phyloP scores from a whole-genome alignment of 2,329 filamentous ascomycete genomes.

The Magnaporthiopsis rhizophila region DNA sequence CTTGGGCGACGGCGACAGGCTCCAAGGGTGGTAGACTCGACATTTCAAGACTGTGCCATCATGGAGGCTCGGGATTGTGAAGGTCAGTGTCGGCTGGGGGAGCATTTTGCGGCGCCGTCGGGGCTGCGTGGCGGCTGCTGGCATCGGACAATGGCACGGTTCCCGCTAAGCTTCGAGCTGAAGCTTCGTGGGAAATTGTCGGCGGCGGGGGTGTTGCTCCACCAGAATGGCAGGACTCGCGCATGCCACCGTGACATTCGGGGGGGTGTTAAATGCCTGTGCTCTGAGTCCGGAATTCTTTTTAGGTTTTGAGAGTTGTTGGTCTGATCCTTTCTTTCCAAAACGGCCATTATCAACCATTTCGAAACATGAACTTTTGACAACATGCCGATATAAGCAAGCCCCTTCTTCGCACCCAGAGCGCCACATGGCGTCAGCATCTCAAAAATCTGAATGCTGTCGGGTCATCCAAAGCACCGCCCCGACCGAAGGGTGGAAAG shows the following conservation, averaged over 20 bases:
- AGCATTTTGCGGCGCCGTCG: slow-evolving; percentile 30
- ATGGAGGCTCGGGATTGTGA: slow-evolving; percentile 78
- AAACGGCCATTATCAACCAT: neutral
- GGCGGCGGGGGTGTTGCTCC: neutral
- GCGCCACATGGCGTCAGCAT: neutral
- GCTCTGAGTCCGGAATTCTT: neutral
- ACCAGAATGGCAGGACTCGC: neutral
- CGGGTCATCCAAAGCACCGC: neutral
- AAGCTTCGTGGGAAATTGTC: neutral
- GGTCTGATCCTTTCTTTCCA: neutral
- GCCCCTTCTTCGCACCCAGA: neutral
- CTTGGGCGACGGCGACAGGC: slow-evolving; percentile 25
- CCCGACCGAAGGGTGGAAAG: neutral
- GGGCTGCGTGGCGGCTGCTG: neutral
- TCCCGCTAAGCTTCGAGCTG: neutral
- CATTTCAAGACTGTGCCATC: slow-evolving; percentile 71
- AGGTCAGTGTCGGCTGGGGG: slow-evolving; percentile 50
- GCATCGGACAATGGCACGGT: neutral
- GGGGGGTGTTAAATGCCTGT: too few species aligned
- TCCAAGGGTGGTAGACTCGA: slow-evolving; percentile 67
- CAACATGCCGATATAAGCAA: neutral
- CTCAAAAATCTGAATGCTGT: neutral
- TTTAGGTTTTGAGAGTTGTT: neutral
- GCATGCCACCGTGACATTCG: neutral
- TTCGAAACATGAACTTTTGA: neutral